Conservation (phyloP, 2,329 filamentous ascomycete species). For the Neocatenulostroma microsporum region DNA sequence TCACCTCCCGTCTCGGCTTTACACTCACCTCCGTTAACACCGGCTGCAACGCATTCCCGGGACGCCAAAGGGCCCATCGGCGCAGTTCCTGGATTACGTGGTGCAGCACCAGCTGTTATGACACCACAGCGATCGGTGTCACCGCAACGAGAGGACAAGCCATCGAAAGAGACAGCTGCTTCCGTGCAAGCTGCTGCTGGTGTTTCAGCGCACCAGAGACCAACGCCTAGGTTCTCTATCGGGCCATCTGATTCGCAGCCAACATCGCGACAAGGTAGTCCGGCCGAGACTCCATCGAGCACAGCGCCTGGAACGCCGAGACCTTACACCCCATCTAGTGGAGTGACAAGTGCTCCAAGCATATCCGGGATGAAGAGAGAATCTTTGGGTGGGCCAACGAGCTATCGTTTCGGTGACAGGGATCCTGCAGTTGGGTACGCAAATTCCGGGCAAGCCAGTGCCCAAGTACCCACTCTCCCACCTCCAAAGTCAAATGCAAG, state of each 20-base stretch:
- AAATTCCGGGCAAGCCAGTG: conserved; percentile 32
- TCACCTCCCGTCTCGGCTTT: conserved; percentile 63
- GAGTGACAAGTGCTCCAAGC: conserved; percentile 58
- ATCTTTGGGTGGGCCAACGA: conserved; percentile 55
- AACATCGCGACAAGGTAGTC: conserved; percentile 51
- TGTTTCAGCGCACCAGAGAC: conserved; percentile 40
- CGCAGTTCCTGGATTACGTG: conserved; percentile 23
- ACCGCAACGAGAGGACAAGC: conserved; percentile 32
- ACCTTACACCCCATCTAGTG: conserved; percentile 49
- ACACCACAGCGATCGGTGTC: conserved; percentile 52
- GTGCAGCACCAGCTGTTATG: conserved; percentile 46
- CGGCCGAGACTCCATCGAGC: conserved; percentile 50
- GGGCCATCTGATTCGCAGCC: conserved; percentile 50
- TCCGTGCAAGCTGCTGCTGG: conserved; percentile 23
- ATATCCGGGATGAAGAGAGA: conserved; percentile 72
- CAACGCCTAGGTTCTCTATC: conserved; percentile 48
- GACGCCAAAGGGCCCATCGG: conserved; percentile 36
- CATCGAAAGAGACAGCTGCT: conserved; percentile 29
- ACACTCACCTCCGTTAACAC: conserved; percentile 84
- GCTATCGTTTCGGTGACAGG: conserved; percentile 75
- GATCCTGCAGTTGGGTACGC: conserved; percentile 53
- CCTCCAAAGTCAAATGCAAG: conserved; percentile 33
- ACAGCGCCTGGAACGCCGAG: conserved; percentile 47
- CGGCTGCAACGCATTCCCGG: conserved; percentile 62
- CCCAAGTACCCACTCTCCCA: conserved; percentile 7